Conservation (phyloP, 495 filamentous ascomycete species). For the Penicillium verhagenii region DNA sequence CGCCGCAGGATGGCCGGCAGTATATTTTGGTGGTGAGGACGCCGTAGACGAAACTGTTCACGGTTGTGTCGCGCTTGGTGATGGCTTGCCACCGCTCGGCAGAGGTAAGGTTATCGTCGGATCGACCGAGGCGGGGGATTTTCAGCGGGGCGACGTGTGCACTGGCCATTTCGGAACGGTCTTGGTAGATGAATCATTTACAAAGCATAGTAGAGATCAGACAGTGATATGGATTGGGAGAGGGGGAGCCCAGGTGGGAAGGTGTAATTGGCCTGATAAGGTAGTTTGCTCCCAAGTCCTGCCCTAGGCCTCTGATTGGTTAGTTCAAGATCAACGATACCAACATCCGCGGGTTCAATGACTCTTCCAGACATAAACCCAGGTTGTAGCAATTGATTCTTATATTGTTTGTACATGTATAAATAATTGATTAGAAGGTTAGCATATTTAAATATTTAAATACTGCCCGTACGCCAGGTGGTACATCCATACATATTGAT, state of each 20-base stretch:
- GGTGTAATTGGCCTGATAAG: too few relatives aligned
- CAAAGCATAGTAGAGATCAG: background rate
- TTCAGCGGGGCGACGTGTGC: conserved; percentile 10
- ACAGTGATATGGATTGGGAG: background rate
- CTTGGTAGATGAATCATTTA: background rate
- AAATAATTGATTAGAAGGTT: too few relatives aligned
- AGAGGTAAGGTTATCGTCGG: conserved; percentile 23
- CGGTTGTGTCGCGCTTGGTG: conserved; percentile 47
- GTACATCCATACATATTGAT: too few relatives aligned
- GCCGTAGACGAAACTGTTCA: conserved; percentile 57
- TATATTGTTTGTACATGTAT: too few relatives aligned
- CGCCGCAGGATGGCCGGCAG: conserved; percentile 60
- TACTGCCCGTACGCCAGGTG: too few relatives aligned
- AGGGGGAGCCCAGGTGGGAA: background rate
- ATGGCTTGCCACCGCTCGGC: conserved; percentile 57
- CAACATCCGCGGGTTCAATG: too few relatives aligned
- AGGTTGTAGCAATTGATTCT: too few relatives aligned
- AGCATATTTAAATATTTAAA: too few relatives aligned
- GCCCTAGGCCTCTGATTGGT: conserved; percentile 27
- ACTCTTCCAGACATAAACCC: too few relatives aligned
- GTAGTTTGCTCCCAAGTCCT: background rate
- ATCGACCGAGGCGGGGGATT: conserved; percentile 28
- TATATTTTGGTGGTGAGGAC: conserved; percentile 64
- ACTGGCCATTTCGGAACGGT: background rate
- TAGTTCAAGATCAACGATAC: conserved; percentile 19